Base-by-base conservation (phyloP, 768 basidiomycete genomes). In the Russula emetica region DNA sequence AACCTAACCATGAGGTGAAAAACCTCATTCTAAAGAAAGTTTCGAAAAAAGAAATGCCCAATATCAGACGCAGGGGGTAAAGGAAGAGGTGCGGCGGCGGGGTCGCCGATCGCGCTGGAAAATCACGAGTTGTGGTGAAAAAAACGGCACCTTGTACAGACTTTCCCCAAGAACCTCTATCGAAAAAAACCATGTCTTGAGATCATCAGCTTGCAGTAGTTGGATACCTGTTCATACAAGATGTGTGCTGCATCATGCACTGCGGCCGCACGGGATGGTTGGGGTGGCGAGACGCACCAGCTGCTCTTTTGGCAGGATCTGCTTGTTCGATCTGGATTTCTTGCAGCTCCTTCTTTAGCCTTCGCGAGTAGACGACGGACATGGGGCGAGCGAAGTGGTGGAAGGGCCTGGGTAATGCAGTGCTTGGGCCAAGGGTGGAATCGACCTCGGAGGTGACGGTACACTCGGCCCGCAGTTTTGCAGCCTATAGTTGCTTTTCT, bases 81-180 rank as follows among this genome's bases (percentile, higher is more conserved):
- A n/a, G 18, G 60, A 16, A 20, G 11, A 30, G 20, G 30, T 20
- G 42, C 1, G 18, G 3, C 10, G 26, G 26, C 8, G 1, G 24
- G 55, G 34, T 56, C 38, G 34, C 51, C 38, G 55, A 58, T 57
- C 49, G 61, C 28, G 40, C 22, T 36, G 40, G 34, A 24, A 51
- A 47, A 44, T n/a, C 9, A 55, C 40, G 34, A 42, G 56, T 52
- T 24, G 18, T n/a, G 44, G 44, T 10, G 42, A 8, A 16, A 13
- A 34, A 26, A 24, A 34, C 18, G 45, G 59, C 69, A 87, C 92
- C 78, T 84, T 72, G 76, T 91, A 95, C 66, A 88, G 72, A 49
- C 86, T 88, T 60, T 94, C 88, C 26, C 93, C 93, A 78, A 92
- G 82, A 58, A 94, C 87, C 73, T 91, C 85, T 71, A 94, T 84